A percentile compares a stretch with the other conserved stretches of the same genome.
These are phyloP conservation scores for Umbellularia californica DNA, from an alignment of 164 flowering plant species.

Conservation along the genomic window DNA sequence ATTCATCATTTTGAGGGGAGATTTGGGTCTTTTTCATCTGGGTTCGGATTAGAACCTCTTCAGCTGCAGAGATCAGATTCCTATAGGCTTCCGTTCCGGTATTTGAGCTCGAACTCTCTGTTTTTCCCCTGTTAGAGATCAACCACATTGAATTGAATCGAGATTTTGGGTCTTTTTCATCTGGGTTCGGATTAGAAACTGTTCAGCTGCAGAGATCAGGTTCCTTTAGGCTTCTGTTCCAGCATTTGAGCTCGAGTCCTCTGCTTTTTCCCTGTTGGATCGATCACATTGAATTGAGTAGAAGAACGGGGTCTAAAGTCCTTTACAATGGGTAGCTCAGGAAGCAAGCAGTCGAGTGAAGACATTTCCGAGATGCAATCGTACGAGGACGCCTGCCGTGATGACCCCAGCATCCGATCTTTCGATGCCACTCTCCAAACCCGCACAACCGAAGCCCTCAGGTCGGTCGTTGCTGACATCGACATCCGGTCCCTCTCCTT, in stretches of 20 bases:
- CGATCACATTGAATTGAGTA: background rate
- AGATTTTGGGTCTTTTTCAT: background rate
- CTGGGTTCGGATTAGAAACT: background rate
- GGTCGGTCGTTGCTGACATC: slow-evolving; percentile 38
- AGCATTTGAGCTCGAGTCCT: background rate
- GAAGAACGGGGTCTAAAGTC: background rate
- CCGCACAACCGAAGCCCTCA: slow-evolving; percentile 52
- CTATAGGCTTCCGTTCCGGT: background rate
- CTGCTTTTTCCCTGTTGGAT: background rate
- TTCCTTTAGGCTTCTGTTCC: background rate
- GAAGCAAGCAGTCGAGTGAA: slow-evolving; percentile 10
- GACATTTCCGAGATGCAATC: slow-evolving; percentile 42
- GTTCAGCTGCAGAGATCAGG: background rate
- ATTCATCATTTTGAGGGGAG: background rate
- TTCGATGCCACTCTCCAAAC: slow-evolving; percentile 49
- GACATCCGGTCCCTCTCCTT: slow-evolving; percentile 57
- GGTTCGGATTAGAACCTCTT: background rate
- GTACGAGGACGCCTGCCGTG: slow-evolving; percentile 55
- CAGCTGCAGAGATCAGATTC: background rate
- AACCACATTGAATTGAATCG: background rate
- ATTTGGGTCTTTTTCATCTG: background rate
- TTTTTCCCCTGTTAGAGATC: background rate
- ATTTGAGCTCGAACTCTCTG: background rate
- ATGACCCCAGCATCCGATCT: slow-evolving; percentile 47
- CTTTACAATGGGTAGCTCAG: slow-evolving; percentile 20